Evolutionary conservation across 2,329 filamentous ascomycete species (phyloP), one percentile per base, ranked within the genome.

Genomic region (Emericellopsis atlantica): DNA sequence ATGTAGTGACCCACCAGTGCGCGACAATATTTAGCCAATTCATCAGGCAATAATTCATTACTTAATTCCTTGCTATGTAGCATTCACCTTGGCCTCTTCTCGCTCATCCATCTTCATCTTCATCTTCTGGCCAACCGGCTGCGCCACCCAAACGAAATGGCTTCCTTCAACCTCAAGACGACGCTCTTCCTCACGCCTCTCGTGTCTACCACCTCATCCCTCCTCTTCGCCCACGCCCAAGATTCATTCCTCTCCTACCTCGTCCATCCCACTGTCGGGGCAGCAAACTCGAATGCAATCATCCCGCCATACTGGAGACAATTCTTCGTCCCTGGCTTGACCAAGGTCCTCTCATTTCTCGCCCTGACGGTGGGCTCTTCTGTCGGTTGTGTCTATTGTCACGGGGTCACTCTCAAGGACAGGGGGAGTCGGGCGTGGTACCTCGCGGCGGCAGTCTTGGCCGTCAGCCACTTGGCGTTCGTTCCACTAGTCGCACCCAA

Each of bases 171-270:
- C 33, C 60, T 66, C 50, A 49, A 58, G 36, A 55, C 58, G 6
- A 43, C 52, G 33, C 55, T 72, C 29, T 60, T 68, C 36, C 48
- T 66, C 15, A 56, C 65, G 2, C 69, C 69, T 0, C 53, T 72
- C 21, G 46, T 71, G 46, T 65, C 65, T n/a, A 65, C 66, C 4
- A 68, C 67, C 2, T 60, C 60, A 48, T 61, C 66, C 1, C 56
- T 72, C 39, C 57, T 63, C 48, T 69, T 59, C 54, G 62, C 66
- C 12, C 54, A 55, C 33, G 65, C 69, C 51, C 65, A 69, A 45
- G 57, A 62, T 45, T 47, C 60, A 39, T 68, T 69, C 51, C 58
- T 69, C 33, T 46, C 50, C 38, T 48, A 55, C 47, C 49, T 69
- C 44, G 55, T 62, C 4, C 49, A 46, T 7, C 39, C 39, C 10